phyloP scores from a whole-genome alignment of 345 rosid genomes.

The Citrus glauca region DNA sequence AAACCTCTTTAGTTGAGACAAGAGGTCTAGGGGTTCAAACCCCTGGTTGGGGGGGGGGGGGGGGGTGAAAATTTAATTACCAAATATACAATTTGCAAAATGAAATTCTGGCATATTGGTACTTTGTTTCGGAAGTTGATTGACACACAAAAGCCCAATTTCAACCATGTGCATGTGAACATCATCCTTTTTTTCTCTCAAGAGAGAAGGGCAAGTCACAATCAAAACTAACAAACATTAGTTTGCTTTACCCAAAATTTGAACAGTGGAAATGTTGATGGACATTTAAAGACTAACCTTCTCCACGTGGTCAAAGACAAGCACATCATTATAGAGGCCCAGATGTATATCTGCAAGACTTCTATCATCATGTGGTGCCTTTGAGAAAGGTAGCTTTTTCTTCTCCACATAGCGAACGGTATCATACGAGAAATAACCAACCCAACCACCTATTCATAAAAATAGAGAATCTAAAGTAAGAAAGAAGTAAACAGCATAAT shows the following conservation, averaged over 20 bases:
- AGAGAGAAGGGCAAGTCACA: background rate
- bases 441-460: constrained; percentile 77
- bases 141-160: background rate
- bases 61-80: background rate
- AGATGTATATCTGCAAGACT: constrained; percentile 86
- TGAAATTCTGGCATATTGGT: background rate
- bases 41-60: background rate
- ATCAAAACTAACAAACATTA: background rate
- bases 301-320: constrained; percentile 87
- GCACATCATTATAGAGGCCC: constrained; percentile 70
- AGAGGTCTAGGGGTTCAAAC: background rate
- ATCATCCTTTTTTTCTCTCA: background rate
- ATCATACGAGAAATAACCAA: constrained; percentile 91
- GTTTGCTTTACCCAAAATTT: background rate
- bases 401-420: constrained; percentile 82
- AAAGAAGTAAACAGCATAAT: background rate
- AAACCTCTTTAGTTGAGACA: background rate
- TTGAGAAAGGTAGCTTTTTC: constrained; percentile 65
- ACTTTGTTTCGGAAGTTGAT: background rate
- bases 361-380: constrained; percentile 78
- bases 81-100: background rate
- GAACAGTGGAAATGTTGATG: background rate
- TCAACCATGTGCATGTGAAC: background rate
- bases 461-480: background rate
- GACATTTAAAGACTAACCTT: constrained; percentile 42